Evolutionary conservation across 768 basidiomycete species (phyloP), one percentile per base, ranked within the genome.

Genomic region (Leccinum barrowsii): DNA sequence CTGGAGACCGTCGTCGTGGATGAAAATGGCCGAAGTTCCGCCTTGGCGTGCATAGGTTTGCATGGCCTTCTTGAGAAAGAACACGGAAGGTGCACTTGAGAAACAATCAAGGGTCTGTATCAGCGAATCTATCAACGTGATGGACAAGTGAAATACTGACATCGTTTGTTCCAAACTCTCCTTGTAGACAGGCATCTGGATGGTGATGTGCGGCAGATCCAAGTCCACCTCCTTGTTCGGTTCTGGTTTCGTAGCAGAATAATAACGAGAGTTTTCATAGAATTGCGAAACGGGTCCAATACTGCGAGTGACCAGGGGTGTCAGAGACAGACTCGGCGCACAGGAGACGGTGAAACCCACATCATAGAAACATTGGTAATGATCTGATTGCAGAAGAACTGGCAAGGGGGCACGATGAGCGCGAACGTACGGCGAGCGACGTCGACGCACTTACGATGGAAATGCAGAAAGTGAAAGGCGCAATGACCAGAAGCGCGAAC

Each of bases 151-250:
- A 42, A 11, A 24, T 24, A 77, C 87, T 72, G 70, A 91, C 90
- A 92, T 92, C 0, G 89, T 90, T 66, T 89, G 82, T 53, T 90
- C 86, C 53, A 92, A 71, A 63, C 85, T 88, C 68, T 92, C 90
- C 67, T 92, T 94, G 74, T 94, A 95, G 4, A 94, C 92, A 0
- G 92, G 92, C 75, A 94, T 79, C 72, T 94, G 85, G 51, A 94
- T 77, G 1, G 89, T 88, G 15, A 92, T 78, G 66, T 91, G 90
- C 2, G 89, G 90, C 3, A 92, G 77, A 54, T 75, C 78, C 1
- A 77, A 64, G 68, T 90, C 88, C 56, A 90, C 76, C 15, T 81
- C 84, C 54, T 82, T 79, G 70, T 86, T 87, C 0, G 84, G 71
- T 24, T 76, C 78, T 0, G 90, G 87, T 47, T 77, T 78, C 52